phyloP scores from a whole-genome alignment of 1,284 basidiomycete genomes.

The Somion occarium region DNA sequence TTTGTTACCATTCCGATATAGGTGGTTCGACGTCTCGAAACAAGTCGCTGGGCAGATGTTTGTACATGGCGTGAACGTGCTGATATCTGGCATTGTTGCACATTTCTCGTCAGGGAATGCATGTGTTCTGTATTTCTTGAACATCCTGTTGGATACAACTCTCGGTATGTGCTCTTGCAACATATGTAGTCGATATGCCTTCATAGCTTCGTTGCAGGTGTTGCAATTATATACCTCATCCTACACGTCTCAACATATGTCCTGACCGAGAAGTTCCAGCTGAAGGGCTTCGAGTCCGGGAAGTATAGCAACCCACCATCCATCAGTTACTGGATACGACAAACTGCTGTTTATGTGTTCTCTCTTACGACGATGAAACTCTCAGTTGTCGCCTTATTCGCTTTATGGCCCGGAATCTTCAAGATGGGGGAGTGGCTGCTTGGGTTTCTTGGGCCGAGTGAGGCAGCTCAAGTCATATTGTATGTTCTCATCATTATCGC shows the following conservation, averaged over 20 bases:
- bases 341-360: constrained; percentile 83
- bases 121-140: constrained; percentile 90
- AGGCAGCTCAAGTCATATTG: constrained; percentile 80
- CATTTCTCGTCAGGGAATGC: constrained; percentile 71
- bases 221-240: constrained; percentile 79
- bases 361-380: constrained; percentile 90
- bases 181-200: background rate
- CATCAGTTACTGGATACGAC: constrained; percentile 71
- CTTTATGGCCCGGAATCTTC: constrained; percentile 69
- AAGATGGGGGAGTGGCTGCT: constrained; percentile 79
- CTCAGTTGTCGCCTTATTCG: constrained; percentile 72
- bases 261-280: constrained; percentile 58
- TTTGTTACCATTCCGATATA: constrained; percentile 23
- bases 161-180: constrained; percentile 62
- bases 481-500: constrained; percentile 34
- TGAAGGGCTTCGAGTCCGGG: constrained; percentile 83
- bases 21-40: constrained; percentile 88
- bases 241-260: constrained; percentile 70
- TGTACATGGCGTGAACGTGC: constrained; percentile 83
- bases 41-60: constrained; percentile 91
- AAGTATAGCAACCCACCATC: constrained; percentile 83
- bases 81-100: constrained; percentile 72
- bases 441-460: constrained; percentile 68
- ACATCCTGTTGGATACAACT: constrained; percentile 93
- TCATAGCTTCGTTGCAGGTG: constrained; percentile 44